Base-by-base conservation (phyloP, 106 monocot species). In the Apostasia ramifera region DNA sequence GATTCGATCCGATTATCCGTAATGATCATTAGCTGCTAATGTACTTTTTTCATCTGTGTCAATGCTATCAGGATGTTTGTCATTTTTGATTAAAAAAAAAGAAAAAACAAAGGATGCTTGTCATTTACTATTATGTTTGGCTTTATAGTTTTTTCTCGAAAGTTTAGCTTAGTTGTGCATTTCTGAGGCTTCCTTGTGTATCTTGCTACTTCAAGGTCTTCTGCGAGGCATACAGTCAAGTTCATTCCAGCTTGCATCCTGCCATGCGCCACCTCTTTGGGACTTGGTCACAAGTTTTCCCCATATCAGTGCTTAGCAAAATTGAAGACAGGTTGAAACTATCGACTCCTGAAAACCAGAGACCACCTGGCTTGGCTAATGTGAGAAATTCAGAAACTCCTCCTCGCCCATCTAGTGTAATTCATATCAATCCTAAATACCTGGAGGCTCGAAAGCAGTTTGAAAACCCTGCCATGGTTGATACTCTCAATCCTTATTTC, bases 361-460 rank as follows among this genome's bases (percentile, higher is more conserved):
- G 81, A 11, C 57, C 82, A 71, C 14, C 71, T 62, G 43, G 59
- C 39, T 57, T 66, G 9, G 37, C 37, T 45, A 71, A 74, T 63
- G 46, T 64, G 44, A 80, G 74, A 68, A 77, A 40, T 26, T 86
- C 88, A 53, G 85, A 88, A 69, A 86, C 85, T 9, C 47, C 91
- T 61, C 85, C 93, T 46, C 71, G 72, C 53, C 85, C 77, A 65
- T 79, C 87, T 64, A 87, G 83, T 81, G 88, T 83, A 45, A 95
- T 95, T 75, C 92, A 95, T 78, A 78, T 95, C 55, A 91, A 95
- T 74, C 92, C 95, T 49, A 95, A 92, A 64, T 95, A 95, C 78
- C 63, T 92, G 73, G 95, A 92, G 71, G 82, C 88, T 49, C 82
- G 72, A 44, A 74, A 66, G n/a, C 84, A 78, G 43, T 73, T 86